These are phyloP conservation scores for Aspergillaceae sp. DNA, from an alignment of 2,329 filamentous ascomycete species.

Conservation along the genomic window DNA sequence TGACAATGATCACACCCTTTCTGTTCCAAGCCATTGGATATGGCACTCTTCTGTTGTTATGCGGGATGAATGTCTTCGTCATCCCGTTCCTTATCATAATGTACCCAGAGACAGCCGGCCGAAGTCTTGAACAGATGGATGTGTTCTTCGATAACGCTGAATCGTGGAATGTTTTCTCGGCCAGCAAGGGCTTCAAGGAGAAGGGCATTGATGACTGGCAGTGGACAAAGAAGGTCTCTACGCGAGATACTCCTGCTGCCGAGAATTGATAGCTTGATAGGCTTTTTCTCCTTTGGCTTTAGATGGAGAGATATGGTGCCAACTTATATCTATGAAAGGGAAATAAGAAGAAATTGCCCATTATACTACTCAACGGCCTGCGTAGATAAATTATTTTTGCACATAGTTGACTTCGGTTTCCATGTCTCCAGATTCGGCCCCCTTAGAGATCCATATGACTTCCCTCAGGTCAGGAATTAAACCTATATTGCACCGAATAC, in stretches of 20 bases:
- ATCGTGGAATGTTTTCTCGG: neutral
- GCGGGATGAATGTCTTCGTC: slow-evolving; percentile 51
- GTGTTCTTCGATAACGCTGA: slow-evolving; percentile 9
- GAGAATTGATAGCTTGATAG: neutral
- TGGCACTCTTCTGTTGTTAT: slow-evolving; percentile 63
- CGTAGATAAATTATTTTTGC: no score
- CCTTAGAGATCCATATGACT: neutral
- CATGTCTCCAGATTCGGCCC: no score
- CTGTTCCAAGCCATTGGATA: slow-evolving; percentile 55
- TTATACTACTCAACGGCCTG: no score
- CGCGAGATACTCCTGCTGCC: neutral
- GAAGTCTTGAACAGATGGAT: slow-evolving; percentile 17
- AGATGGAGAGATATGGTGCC: neutral
- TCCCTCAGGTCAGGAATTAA: neutral
- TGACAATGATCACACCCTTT: slow-evolving; percentile 40
- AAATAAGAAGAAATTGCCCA: neutral
- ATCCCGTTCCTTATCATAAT: slow-evolving; percentile 52
- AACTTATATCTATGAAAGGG: neutral
- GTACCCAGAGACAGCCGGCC: slow-evolving; percentile 10
- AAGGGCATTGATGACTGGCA: neutral
- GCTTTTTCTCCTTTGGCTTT: neutral
- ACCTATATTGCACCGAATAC: neutral
- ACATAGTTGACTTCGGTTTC: no score
- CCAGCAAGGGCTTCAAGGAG: neutral
- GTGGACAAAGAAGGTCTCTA: neutral